Evolutionary conservation across 2,329 filamentous ascomycete genomes (phyloP).

Genomic region (Alternaria sp.): DNA sequence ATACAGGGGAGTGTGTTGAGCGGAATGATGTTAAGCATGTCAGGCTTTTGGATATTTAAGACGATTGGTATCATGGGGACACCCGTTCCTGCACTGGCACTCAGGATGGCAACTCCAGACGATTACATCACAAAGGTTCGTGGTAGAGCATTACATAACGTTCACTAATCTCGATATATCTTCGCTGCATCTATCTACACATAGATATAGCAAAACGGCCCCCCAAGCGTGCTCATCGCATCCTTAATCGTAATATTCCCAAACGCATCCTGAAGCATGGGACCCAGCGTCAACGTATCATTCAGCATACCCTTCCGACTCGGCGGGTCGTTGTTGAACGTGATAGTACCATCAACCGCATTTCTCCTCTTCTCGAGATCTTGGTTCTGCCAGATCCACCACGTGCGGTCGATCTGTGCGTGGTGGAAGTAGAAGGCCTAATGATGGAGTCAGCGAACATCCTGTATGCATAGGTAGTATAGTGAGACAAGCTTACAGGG

Average conservation of each 20-base stretch:
- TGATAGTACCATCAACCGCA: slow-evolving; percentile 53
- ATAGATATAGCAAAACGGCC: slow-evolving; percentile 56
- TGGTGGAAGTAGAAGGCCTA: slow-evolving; percentile 56
- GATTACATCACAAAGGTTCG: background rate
- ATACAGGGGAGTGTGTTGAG: slow-evolving; percentile 22
- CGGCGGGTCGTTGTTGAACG: slow-evolving; percentile 52
- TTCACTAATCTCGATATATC: background rate
- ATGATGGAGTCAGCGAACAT: background rate
- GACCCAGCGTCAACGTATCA: slow-evolving; percentile 50
- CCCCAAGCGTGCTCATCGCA: slow-evolving; percentile 50
- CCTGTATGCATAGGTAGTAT: fast-evolving
- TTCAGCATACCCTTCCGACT: slow-evolving; percentile 55
- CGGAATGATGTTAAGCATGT: slow-evolving; percentile 36
- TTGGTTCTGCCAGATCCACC: slow-evolving; percentile 59
- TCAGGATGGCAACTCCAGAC: background rate
- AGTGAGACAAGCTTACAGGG: slow-evolving; percentile 23
- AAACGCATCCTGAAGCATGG: slow-evolving; percentile 27
- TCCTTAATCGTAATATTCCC: slow-evolving; percentile 42
- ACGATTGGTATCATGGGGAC: background rate
- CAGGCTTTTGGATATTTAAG: slow-evolving; percentile 23
- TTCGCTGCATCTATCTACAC: background rate
- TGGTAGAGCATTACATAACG: background rate
- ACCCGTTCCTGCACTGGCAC: too few species aligned
- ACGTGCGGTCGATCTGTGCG: slow-evolving; percentile 55
- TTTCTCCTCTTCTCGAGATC: slow-evolving; percentile 46